These are phyloP conservation scores for Claviceps africana DNA, from an alignment of 2,329 filamentous ascomycete genomes.

Conservation along the genomic window DNA sequence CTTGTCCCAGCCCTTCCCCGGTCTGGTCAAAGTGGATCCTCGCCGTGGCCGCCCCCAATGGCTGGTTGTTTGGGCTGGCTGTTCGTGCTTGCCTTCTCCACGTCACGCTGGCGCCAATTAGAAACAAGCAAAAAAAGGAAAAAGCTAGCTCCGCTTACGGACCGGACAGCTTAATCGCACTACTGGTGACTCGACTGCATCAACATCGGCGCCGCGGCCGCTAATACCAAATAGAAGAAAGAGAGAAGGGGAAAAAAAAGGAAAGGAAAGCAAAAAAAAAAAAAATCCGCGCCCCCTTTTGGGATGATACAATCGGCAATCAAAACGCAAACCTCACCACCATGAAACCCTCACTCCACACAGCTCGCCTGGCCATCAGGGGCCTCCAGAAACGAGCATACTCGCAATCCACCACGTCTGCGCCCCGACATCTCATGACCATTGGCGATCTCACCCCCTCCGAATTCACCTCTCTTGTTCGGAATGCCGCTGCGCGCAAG, in stretches of 20 bases:
- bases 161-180: neutral
- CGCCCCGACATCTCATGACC: constrained; percentile 76
- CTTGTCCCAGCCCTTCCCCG: too few species aligned
- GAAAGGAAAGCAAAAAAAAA: neutral
- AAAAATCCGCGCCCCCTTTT: too few species aligned
- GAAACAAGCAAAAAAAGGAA: neutral
- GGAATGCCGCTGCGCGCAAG: constrained; percentile 70
- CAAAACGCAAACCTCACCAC: neutral
- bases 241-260: neutral
- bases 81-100: neutral
- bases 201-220: neutral
- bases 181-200: neutral
- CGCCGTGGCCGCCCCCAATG: neutral
- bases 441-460: constrained; percentile 70
- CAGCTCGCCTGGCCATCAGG: constrained; percentile 19
- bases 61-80: neutral
- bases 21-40: neutral
- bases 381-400: constrained; percentile 29
- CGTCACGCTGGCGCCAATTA: neutral
- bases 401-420: constrained; percentile 21
- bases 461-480: constrained; percentile 71
- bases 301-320: too few species aligned
- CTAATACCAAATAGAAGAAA: neutral
- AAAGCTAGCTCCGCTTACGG: neutral
- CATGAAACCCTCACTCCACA: constrained; percentile 22